Evolutionary conservation across 805 yeast species (phyloP).

Genomic region (Spathaspora hagerdaliae): DNA sequence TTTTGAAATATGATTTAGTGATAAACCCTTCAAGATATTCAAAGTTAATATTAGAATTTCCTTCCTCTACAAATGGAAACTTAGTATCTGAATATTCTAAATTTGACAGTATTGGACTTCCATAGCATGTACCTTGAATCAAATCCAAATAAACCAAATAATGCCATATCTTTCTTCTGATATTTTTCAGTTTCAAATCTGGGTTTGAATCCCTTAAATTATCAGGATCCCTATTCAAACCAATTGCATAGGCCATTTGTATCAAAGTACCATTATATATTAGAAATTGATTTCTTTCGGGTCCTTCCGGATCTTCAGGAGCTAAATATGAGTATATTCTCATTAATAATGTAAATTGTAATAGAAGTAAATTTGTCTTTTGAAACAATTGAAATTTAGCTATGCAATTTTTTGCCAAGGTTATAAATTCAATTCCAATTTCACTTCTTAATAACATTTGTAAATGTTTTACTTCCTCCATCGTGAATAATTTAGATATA

Average conservation of each 20-base stretch:
- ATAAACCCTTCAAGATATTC: slow-evolving; percentile 38
- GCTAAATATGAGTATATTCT: slow-evolving; percentile 28
- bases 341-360: slow-evolving; percentile 26
- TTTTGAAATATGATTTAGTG: slow-evolving; percentile 23
- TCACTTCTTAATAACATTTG: slow-evolving; percentile 42
- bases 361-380: slow-evolving; percentile 21
- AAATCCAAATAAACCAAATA: slow-evolving; percentile 43
- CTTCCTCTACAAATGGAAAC: slow-evolving; percentile 39
- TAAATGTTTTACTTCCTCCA: slow-evolving; percentile 14
- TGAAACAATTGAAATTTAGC: slow-evolving; percentile 50
- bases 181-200: slow-evolving; percentile 29
- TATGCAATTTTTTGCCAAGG: slow-evolving; percentile 51
- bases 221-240: slow-evolving; percentile 39
- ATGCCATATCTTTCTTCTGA: slow-evolving; percentile 61
- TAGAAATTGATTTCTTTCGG: slow-evolving; percentile 29
- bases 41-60: slow-evolving; percentile 33
- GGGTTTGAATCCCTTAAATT: slow-evolving; percentile 15
- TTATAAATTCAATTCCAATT: slow-evolving; percentile 40
- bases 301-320: slow-evolving; percentile 39
- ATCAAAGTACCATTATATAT: slow-evolving; percentile 22
- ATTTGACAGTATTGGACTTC: slow-evolving; percentile 42
- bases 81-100: slow-evolving; percentile 46
- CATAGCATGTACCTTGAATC: slow-evolving; percentile 42
- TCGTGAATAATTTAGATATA: slow-evolving; percentile 14
- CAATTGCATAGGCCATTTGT: slow-evolving; percentile 36